Base-by-base conservation (phyloP, 2,329 filamentous ascomycete genomes). In the Fusarium nurragi region DNA sequence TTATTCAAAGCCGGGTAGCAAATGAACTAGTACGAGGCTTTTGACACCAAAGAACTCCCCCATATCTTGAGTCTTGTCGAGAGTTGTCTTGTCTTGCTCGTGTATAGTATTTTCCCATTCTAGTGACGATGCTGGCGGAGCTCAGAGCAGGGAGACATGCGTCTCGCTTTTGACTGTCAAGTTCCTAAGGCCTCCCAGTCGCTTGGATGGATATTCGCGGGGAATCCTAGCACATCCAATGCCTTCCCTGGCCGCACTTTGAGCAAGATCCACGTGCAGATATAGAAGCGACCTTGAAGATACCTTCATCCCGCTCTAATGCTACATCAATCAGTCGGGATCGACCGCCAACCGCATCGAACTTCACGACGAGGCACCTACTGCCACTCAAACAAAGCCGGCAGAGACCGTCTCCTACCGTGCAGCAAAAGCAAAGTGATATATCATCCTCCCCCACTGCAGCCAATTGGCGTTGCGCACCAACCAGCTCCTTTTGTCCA, bases 371-470 rank as follows among this genome's bases (percentile, higher is more conserved):
- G 45, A 58, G 26, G 46, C 30, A 49, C 58, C 25, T 28, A 48
- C 16, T 23, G 26, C 26, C 51, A 36, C 48, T 44, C 25, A 60
- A 60, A 41, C 37, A 34, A 61, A 67, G 58, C 39, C 43, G 41
- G 58, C 43, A 49, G 38, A 55, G 59, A 52, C 64, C 48, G 47
- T 51, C 43, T 28, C 25, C 21, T 44, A 30, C 23, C 49, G 32
- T 37, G 41, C 32, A 28, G 36, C 51, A 62, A 68, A 68, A 68
- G 54, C 58, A 68, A 68, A 36, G 40, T 51, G 21, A 36, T 46
- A 38, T 39, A 38, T 41, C 32, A 38, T 41, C 32, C 39, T 44
- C 45, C 16, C 30, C 46, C 37, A 13, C 47, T 50, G 43, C 36
- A 54, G 48, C 36, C 57, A 55, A 65, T 68, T 54, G 57, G 38